phyloP scores from a whole-genome alignment of 805 yeast genomes.

The Kazachstania bromeliacearum region DNA sequence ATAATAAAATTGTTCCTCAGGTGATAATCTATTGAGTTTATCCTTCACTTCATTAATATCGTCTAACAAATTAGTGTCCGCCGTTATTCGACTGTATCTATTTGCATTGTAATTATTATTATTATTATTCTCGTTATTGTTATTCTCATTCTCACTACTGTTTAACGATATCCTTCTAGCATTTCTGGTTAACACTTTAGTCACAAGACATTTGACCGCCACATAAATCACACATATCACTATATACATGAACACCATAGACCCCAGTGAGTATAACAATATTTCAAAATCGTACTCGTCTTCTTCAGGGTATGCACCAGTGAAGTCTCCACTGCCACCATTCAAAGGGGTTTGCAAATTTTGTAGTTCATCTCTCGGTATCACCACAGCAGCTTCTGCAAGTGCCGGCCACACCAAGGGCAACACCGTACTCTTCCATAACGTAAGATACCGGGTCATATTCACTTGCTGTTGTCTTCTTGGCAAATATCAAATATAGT shows the following conservation, averaged over 20 bases:
- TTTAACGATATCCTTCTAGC: constrained; percentile 11
- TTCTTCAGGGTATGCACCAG: constrained; percentile 8
- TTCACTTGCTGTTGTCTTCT: too few species aligned
- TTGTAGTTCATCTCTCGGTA: too few species aligned
- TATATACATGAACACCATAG: constrained; percentile 16
- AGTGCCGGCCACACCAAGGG: too few species aligned
- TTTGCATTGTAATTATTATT: constrained; percentile 2
- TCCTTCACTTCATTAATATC: constrained; percentile 53
- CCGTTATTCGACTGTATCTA: constrained; percentile 5
- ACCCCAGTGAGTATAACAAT: constrained; percentile 16
- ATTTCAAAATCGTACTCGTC: constrained; percentile 20
- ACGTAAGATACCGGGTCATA: too few species aligned
- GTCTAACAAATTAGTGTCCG: constrained; percentile 37
- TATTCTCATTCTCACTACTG: constrained; percentile 8
- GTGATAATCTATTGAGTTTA: constrained; percentile 50
- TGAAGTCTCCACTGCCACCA: background rate
- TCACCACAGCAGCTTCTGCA: too few species aligned
- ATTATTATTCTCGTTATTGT: constrained; percentile 2
- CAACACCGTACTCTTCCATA: too few species aligned
- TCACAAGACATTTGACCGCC: constrained; percentile 10
- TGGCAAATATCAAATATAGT: too few species aligned
- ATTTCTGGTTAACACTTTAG: constrained; percentile 7
- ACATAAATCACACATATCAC: constrained; percentile 12
- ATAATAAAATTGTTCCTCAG: constrained; percentile 33
- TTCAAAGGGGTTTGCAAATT: background rate